A percentile compares a stretch with the other conserved stretches of the same genome.
These are phyloP conservation scores for Pseudogymnoascus sp. DNA, from an alignment of 2,329 filamentous ascomycete genomes.

Conservation along the genomic window DNA sequence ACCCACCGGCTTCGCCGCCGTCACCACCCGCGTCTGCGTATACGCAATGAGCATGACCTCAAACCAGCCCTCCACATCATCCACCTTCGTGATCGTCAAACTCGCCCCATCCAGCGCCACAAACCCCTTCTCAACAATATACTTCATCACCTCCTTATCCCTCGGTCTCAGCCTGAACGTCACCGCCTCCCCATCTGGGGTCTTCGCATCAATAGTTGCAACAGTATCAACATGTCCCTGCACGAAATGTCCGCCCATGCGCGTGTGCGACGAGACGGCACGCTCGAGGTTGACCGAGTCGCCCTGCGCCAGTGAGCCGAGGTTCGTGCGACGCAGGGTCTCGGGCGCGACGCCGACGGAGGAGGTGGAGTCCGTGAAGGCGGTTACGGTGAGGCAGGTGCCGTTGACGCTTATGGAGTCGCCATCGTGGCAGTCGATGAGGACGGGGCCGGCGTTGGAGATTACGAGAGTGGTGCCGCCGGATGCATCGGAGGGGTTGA, in stretches of 20 bases:
- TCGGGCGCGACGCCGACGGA: slow-evolving; percentile 92
- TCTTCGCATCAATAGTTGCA: slow-evolving; percentile 65
- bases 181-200: slow-evolving; percentile 81
- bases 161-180: slow-evolving; percentile 76
- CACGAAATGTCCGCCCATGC: slow-evolving; percentile 97
- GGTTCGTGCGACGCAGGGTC: slow-evolving; percentile 89
- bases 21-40: slow-evolving; percentile 82
- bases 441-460: slow-evolving; percentile 61
- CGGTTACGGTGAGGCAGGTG: slow-evolving; percentile 89
- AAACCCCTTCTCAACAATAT: slow-evolving; percentile 95
- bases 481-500: slow-evolving; percentile 73
- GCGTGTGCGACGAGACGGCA: slow-evolving; percentile 81
- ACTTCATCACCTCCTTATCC: slow-evolving; percentile 64
- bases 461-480: slow-evolving; percentile 90
- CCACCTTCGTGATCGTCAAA: slow-evolving; percentile 80
- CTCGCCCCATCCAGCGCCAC: slow-evolving; percentile 92
- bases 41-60: slow-evolving; percentile 98
- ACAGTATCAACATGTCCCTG: slow-evolving; percentile 95
- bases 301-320: slow-evolving; percentile 62
- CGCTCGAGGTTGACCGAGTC: slow-evolving; percentile 87
- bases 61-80: slow-evolving; percentile 75
- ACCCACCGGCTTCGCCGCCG: slow-evolving; percentile 29
- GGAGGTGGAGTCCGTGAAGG: slow-evolving; percentile 58
- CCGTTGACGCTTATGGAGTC: slow-evolving; percentile 89
- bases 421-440: slow-evolving; percentile 76